These are phyloP conservation scores for Rhipidocladum racemiflorum DNA, from an alignment of 176 grass and related monocot species.

Conservation along the genomic window DNA sequence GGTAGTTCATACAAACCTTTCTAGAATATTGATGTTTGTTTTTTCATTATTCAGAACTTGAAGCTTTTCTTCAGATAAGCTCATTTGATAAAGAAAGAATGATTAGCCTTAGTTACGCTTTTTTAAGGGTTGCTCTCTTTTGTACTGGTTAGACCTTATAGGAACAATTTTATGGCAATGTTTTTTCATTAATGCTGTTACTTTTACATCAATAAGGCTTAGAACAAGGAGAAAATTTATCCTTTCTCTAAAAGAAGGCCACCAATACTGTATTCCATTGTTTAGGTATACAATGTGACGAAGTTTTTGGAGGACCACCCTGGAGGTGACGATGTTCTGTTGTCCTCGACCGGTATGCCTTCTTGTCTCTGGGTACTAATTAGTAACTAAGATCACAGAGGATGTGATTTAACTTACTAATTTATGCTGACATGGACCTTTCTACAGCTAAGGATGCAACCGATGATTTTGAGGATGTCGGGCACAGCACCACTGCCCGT, in stretches of 20 bases:
- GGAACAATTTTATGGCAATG: not conserved
- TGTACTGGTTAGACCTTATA: not conserved
- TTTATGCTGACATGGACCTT: not conserved
- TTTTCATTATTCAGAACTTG: not conserved
- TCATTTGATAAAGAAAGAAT: not conserved
- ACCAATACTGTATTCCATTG: not conserved
- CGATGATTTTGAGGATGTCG: slow-evolving; percentile 85
- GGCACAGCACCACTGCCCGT: slow-evolving; percentile 76
- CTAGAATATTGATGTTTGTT: not conserved
- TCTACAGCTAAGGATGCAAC: slow-evolving; percentile 76
- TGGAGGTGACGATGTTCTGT: slow-evolving; percentile 77
- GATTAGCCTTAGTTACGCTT: not conserved
- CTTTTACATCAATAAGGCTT: not conserved
- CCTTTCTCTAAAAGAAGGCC: not conserved
- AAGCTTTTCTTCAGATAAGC: not conserved
- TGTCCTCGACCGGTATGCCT: slow-evolving; percentile 73
- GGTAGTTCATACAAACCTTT: not conserved
- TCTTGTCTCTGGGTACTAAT: not conserved
- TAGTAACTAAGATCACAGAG: not conserved
- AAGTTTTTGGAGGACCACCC: slow-evolving; percentile 89
- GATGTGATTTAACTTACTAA: not conserved
- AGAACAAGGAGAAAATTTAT: not conserved
- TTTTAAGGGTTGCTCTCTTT: not conserved
- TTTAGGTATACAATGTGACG: slow-evolving; percentile 74
- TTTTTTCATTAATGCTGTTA: not conserved